Base-by-base conservation (phyloP, 1,284 basidiomycete genomes). In the Irpex sp. region DNA sequence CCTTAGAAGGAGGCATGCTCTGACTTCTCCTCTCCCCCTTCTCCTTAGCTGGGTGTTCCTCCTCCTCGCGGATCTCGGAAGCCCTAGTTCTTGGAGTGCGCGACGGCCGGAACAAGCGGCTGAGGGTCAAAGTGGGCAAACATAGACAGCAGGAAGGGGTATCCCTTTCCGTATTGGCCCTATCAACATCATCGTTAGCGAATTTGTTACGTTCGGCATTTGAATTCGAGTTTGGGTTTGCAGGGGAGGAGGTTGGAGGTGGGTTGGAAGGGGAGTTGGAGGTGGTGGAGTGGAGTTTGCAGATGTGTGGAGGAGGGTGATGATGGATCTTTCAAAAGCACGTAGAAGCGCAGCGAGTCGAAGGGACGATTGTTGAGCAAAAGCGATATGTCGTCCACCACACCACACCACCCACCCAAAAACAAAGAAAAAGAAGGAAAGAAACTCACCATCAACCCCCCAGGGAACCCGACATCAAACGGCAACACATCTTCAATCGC, bases 401-500 rank as follows among this genome's bases (percentile, higher is more conserved):
- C 47, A 7, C 19, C 19, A 50, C n/a, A 3, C n/a, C 17, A 7
- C 3, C 11, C 49, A n/a, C 49, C 11, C 49, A 50, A n/a, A 50
- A n/a, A 50, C n/a, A n/a, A 15, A 15, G 15, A 19, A 50, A 3
- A 4, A 50, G 9, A 13, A 51, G 0, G n/a, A 19, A 55, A 36
- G 21, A 26, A 55, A 37, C 61, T 53, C 43, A 62, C 61, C 49
- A 62, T 59, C 19, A 54, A 21, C 2, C 21, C 15, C 15, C 33
- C 47, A 26, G 71, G 71, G 65, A 72, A 70, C 26, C 70, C 71
- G 0, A 49, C 39, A 1, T 68, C 56, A 49, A 70, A 68, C 8
- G 65, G 67, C 15, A 55, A 17, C 1, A 65, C 65, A 39, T 35
- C 36, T 53, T 71, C 68, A 17, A 72, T 62, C 21, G 55, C 61